These are phyloP conservation scores for Ramaria sp. DNA, from an alignment of 768 basidiomycete species.

Conservation along the genomic window DNA sequence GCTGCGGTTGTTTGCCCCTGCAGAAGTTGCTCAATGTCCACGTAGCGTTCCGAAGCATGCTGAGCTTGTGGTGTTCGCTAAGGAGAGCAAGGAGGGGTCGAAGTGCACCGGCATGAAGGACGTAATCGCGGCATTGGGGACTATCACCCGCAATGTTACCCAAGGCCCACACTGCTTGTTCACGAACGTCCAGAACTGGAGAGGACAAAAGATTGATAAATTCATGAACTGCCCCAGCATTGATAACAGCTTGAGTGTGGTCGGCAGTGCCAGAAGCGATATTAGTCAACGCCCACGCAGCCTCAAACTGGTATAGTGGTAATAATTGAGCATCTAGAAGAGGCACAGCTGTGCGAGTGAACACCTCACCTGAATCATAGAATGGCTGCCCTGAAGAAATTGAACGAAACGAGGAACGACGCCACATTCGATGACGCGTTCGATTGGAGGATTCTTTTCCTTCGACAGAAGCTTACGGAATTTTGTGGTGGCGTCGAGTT, in stretches of 20 bases:
- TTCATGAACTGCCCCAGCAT: constrained; percentile 87
- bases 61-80: constrained; percentile 96
- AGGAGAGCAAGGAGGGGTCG: constrained; percentile 81
- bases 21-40: constrained; percentile 99
- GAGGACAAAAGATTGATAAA: constrained; percentile 96
- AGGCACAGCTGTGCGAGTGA: background rate
- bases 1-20: constrained; percentile 94
- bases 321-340: background rate
- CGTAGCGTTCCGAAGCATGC: constrained; percentile 97
- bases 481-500: constrained; percentile 94
- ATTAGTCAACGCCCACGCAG: constrained; percentile 96
- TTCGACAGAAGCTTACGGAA: constrained; percentile 98
- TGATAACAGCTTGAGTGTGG: constrained; percentile 97
- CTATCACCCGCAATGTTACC: constrained; percentile 99
- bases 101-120: constrained; percentile 86
- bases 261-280: constrained; percentile 97
- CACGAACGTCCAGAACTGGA: constrained; percentile 90
- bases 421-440: constrained; percentile 93
- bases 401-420: constrained; percentile 97
- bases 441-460: constrained; percentile 99
- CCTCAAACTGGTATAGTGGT: constrained; percentile 62
- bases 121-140: constrained; percentile 94
- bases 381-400: constrained; percentile 71
- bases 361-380: constrained; percentile 68
- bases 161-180: constrained; percentile 99